A percentile compares a stretch with the other conserved stretches of the same genome.
These are phyloP conservation scores for Mycena epipterygia DNA, from an alignment of 768 basidiomycete genomes.

Conservation along the genomic window DNA sequence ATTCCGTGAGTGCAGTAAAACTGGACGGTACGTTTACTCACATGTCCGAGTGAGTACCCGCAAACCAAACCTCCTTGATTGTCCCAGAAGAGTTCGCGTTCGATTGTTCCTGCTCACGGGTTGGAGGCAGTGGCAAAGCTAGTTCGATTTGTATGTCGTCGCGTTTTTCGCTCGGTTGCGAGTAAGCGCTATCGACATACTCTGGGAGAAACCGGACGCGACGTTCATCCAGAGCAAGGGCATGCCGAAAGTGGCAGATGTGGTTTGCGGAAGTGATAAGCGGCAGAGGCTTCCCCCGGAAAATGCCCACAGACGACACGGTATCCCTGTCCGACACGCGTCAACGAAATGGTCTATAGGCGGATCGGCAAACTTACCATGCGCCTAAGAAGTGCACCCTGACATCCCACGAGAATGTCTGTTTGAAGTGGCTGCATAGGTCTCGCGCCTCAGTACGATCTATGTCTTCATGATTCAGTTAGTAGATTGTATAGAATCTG, in stretches of 20 bases:
- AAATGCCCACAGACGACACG: constrained; percentile 9
- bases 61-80: constrained; percentile 21
- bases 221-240: constrained; percentile 14
- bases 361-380: constrained; percentile 39
- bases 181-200: not conserved
- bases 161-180: not conserved
- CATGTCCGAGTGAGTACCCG: constrained; percentile 19
- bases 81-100: not conserved
- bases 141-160: not conserved
- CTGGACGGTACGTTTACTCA: not conserved
- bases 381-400: constrained; percentile 50
- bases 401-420: constrained; percentile 38
- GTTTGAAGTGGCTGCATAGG: constrained; percentile 43
- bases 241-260: constrained; percentile 23
- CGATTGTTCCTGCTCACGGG: no score
- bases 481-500: not conserved
- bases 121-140: no score
- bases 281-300: constrained; percentile 12
- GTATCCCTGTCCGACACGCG: constrained; percentile 4
- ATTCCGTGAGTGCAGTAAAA: not conserved
- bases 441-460: not conserved
- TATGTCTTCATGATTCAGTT: not conserved
- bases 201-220: constrained; percentile 18
- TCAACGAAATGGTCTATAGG: no score
- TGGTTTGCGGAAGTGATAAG: constrained; percentile 1